These are phyloP conservation scores for Scleroderma bovista DNA, from an alignment of 768 basidiomycete species.

Conservation along the genomic window DNA sequence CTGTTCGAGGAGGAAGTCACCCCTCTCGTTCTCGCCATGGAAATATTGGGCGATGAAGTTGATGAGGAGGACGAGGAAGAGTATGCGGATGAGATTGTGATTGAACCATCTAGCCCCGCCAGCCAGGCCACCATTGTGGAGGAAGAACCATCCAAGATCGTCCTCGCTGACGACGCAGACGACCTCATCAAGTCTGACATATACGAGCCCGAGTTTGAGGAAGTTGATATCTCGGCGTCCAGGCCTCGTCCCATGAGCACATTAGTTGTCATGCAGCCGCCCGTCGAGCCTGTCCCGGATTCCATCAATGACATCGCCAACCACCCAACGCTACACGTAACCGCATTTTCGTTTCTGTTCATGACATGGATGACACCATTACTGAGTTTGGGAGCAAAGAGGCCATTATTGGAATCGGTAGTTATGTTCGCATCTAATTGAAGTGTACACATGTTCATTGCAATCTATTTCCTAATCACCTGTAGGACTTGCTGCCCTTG, in stretches of 20 bases:
- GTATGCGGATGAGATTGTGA: conserved; percentile 2
- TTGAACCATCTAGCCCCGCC: conserved; percentile 6
- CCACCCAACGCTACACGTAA: conserved; percentile 11
- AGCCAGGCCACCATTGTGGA: conserved; percentile 16
- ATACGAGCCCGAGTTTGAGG: not conserved
- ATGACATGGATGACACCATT: conserved; percentile 15
- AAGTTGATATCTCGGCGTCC: not conserved
- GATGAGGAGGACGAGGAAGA: conserved; percentile 1
- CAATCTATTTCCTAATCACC: conserved; percentile 8
- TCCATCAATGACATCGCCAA: conserved; percentile 4
- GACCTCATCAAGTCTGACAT: not conserved
- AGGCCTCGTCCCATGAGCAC: conserved; percentile 7
- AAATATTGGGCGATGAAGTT: conserved; percentile 21
- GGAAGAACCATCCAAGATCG: conserved; percentile 10
- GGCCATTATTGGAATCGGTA: conserved; percentile 25
- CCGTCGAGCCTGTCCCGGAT: conserved; percentile 12
- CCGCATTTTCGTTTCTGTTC: conserved; percentile 12
- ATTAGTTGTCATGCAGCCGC: conserved; percentile 21
- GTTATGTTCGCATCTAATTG: conserved; percentile 21
- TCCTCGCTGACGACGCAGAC: conserved; percentile 5
- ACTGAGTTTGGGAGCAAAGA: conserved; percentile 11
- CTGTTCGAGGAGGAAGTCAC: conserved; percentile 29
- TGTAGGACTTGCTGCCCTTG: conserved; percentile 21
- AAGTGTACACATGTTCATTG: conserved; percentile 15
- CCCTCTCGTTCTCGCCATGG: conserved; percentile 22